A percentile compares a stretch with the other conserved stretches of the same genome.
Evolutionary conservation across 2,329 filamentous ascomycete species (phyloP).

Genomic region (Septoria petroselini): DNA sequence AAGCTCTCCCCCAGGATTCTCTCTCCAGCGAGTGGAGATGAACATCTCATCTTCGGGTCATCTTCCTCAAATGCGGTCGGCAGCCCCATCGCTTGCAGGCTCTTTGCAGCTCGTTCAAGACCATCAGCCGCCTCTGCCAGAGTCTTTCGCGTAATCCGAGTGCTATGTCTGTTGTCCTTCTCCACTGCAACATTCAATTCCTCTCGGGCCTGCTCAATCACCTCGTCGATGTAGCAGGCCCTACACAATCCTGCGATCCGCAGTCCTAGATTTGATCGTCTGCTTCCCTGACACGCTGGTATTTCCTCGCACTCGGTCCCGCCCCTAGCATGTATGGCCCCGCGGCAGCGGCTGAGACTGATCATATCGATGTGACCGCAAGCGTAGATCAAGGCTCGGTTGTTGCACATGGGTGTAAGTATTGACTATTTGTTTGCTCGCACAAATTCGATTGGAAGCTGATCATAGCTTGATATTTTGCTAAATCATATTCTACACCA

Average conservation of each 20-base stretch:
- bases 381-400: not conserved
- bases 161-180: not conserved
- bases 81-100: not conserved
- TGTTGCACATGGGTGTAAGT: conserved; percentile 1
- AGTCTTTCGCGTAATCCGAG: not conserved
- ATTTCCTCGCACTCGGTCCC: not conserved
- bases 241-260: not conserved
- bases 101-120: not conserved
- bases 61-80: not conserved
- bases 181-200: not conserved
- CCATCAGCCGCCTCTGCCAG: not conserved
- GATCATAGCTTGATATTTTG: too few relatives aligned
- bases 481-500: too few relatives aligned
- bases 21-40: not conserved
- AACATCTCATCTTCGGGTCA: not conserved
- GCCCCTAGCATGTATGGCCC: not conserved
- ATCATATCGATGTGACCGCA: conserved; percentile 1
- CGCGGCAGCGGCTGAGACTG: not conserved
- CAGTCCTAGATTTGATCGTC: not conserved
- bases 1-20: not conserved
- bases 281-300: not conserved
- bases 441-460: too few relatives aligned
- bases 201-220: not conserved
- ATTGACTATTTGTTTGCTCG: too few relatives aligned
- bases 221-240: not conserved